Percentiles rank a stretch among this genome's conserved stretches.
Conservation (phyloP, 2,329 filamentous ascomycete species). For the Ascochyta fabae region DNA sequence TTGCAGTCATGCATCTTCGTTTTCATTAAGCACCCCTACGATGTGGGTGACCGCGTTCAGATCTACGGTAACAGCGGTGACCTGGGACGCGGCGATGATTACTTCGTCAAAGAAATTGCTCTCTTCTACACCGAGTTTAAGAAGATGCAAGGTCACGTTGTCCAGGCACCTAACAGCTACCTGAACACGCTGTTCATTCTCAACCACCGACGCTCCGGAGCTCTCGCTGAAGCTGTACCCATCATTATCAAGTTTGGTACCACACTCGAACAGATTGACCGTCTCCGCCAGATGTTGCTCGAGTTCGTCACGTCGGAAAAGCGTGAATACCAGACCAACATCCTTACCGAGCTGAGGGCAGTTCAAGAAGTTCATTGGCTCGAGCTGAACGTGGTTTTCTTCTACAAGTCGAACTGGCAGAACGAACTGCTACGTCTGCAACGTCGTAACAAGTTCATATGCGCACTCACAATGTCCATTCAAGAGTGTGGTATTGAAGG, state of each 20-base stretch:
- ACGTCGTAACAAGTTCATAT: slow-evolving; percentile 92
- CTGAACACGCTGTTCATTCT: slow-evolving; percentile 93
- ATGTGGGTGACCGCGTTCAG: slow-evolving; percentile 90
- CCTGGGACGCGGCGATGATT: slow-evolving; percentile 82
- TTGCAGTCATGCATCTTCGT: slow-evolving; percentile 93
- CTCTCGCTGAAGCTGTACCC: slow-evolving; percentile 83
- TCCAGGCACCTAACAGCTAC: slow-evolving; percentile 93
- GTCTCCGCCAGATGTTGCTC: slow-evolving; percentile 77
- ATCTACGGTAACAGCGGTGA: slow-evolving; percentile 89
- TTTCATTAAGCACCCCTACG: slow-evolving; percentile 96
- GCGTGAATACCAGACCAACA: slow-evolving; percentile 85
- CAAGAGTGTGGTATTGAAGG: slow-evolving; percentile 84
- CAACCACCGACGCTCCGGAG: slow-evolving; percentile 89
- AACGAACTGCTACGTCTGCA: slow-evolving; percentile 90
- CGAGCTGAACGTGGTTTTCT: slow-evolving; percentile 91
- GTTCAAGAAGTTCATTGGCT: slow-evolving; percentile 85
- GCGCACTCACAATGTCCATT: slow-evolving; percentile 86
- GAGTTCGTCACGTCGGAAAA: slow-evolving; percentile 86
- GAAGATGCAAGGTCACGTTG: slow-evolving; percentile 96
- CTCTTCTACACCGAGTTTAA: slow-evolving; percentile 97
- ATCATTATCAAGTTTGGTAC: slow-evolving; percentile 90
- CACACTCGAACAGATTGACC: slow-evolving; percentile 79
- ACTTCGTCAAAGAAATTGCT: slow-evolving; percentile 94
- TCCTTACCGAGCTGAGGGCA: slow-evolving; percentile 81
- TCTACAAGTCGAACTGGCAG: slow-evolving; percentile 97